Conservation (phyloP, 169 alveolate genomes). For the Plasmodium ovale region DNA sequence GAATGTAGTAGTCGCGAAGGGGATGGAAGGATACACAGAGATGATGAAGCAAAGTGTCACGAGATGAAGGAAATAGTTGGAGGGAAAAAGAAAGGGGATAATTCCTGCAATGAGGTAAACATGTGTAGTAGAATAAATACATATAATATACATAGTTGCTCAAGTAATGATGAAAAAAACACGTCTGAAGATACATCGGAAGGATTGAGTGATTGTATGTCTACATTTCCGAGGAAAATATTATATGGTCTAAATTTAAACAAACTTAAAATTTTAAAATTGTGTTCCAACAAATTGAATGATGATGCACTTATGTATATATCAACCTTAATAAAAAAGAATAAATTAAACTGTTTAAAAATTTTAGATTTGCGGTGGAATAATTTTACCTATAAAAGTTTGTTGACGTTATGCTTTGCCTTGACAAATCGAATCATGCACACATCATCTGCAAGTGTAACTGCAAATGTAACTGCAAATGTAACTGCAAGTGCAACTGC, state of each 20-base stretch:
- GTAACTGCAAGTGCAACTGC: background rate
- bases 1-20: background rate
- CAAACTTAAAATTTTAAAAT: conserved; percentile 17
- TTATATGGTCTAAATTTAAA: conserved; percentile 21
- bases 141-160: conserved; percentile 56
- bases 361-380: conserved; percentile 61
- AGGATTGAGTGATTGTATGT: conserved; percentile 10
- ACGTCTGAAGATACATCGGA: conserved; percentile 21
- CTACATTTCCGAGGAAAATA: conserved; percentile 23
- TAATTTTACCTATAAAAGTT: conserved; percentile 66
- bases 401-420: conserved; percentile 42
- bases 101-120: background rate
- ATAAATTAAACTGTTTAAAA: conserved; percentile 35
- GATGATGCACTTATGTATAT: conserved; percentile 68
- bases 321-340: conserved; percentile 50
- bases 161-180: conserved; percentile 5
- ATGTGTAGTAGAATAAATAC: background rate
- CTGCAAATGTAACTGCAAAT: too few species aligned
- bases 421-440: conserved; percentile 10
- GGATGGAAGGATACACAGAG: background rate
- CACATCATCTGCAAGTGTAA: background rate
- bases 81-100: too few species aligned
- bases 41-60: background rate
- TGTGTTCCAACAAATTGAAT: conserved; percentile 55
- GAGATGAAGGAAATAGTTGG: too few species aligned